Evolutionary conservation across 116 monocot genomes (phyloP).

Genomic region (Phalaenopsis hybrid): DNA sequence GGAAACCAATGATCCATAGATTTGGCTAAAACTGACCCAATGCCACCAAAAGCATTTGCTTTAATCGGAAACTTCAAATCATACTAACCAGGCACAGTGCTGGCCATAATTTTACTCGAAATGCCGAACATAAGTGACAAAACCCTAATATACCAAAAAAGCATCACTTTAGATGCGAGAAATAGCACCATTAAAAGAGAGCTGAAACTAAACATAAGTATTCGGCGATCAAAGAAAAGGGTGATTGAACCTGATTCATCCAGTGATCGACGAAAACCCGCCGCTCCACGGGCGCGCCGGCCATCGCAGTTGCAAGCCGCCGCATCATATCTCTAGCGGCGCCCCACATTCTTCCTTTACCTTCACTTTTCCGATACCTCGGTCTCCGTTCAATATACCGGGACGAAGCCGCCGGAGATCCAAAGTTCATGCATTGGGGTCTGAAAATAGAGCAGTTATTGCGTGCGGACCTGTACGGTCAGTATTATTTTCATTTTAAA

Average conservation of each 20-base stretch:
- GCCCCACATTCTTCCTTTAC: slow-evolving; percentile 2
- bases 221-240: neutral
- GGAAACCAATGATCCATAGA: too few species aligned
- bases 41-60: too few species aligned
- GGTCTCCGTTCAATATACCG: too few species aligned
- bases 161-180: neutral
- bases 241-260: neutral
- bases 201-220: neutral
- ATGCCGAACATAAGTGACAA: neutral
- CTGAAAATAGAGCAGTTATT: too few species aligned
- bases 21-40: too few species aligned
- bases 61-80: too few species aligned
- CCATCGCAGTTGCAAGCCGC: neutral
- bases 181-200: neutral
- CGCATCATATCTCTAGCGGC: neutral
- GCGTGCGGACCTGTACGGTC: too few species aligned
- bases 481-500: too few species aligned
- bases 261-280: neutral
- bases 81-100: too few species aligned
- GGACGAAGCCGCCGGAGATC: neutral
- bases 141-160: neutral
- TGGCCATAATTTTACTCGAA: too few species aligned
- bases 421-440: too few species aligned
- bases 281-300: neutral
- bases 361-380: neutral